Evolutionary conservation across 306 rosid genomes (phyloP), one percentile per base, ranked within the genome.

Genomic region (Corylus avellana): DNA sequence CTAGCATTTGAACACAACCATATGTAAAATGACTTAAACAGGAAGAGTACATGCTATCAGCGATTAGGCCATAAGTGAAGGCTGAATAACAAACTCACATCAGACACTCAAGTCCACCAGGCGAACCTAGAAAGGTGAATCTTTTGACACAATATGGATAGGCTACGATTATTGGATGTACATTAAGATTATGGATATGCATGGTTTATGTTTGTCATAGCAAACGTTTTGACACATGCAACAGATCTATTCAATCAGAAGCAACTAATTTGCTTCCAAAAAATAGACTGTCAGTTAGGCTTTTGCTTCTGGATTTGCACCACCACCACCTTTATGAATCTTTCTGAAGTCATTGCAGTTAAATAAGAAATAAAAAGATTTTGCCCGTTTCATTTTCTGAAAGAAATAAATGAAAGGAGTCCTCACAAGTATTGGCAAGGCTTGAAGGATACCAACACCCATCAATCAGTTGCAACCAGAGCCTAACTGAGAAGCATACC

Each of bases 401-500:
- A 50, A 59, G 37, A 81, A 6, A 78, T 27, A 35, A 70, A 67
- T 49, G 70, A 66, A 48, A 5, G 58, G 22, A 85, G 75, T 84
- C 76, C 81, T 74, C 78, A 75, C 82, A 70, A 46, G 51, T 75
- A 76, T 74, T 67, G 75, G 82, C 70, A 75, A 83, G 86, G 85
- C 73, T 80, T 75, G 82, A 84, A 83, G 84, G 87, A 85, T 75
- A 70, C 82, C 67, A 81, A 78, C 68, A 86, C 82, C 89, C 50
- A 17, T 70, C 77, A 70, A 73, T 74, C 83, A 81, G 72, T 67
- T 69, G 92, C 77, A 83, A 85, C 78, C 88, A 83, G 82, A 84
- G 81, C 95, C 93, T 75, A 81, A 85, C 93, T 89, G 99, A 95
- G 96, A 86, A 88, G 93, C 96, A 87, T 88, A 89, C 92, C 97